These are phyloP conservation scores for Clitoria ternatea DNA, from an alignment of 306 rosid genomes.

Conservation along the genomic window DNA sequence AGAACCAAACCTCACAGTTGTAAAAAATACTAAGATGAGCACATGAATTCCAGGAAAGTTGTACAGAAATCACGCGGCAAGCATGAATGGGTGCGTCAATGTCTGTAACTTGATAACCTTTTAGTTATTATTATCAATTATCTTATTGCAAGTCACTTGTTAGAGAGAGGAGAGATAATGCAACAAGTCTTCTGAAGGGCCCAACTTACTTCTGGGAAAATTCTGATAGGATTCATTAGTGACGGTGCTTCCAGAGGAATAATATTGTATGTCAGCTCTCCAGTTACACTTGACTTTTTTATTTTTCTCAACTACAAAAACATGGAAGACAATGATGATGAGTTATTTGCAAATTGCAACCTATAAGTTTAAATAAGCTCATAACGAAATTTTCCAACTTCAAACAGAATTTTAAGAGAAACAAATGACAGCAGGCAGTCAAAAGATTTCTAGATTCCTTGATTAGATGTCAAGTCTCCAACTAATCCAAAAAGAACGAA, in stretches of 20 bases:
- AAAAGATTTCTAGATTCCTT: background rate
- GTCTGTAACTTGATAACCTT: background rate
- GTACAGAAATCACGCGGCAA: conserved; percentile 4
- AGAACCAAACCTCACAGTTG: conserved; percentile 29
- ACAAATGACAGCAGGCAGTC: background rate
- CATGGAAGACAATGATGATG: conserved; percentile 20
- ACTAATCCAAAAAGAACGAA: conserved; percentile 8
- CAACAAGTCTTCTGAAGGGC: conserved; percentile 10
- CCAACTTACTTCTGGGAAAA: conserved; percentile 87
- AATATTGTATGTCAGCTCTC: conserved; percentile 80
- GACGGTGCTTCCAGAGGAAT: conserved; percentile 79
- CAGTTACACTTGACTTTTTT: conserved; percentile 51
- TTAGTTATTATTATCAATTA: background rate
- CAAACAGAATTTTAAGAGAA: conserved; percentile 22
- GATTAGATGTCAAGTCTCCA: background rate
- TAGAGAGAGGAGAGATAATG: background rate
- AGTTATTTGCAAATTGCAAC: conserved; percentile 16
- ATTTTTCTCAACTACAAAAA: conserved; percentile 67
- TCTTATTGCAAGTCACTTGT: background rate
- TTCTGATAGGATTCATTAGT: conserved; percentile 79
- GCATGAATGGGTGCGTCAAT: background rate
- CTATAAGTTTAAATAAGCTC: conserved; percentile 11
- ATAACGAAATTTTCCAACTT: background rate
- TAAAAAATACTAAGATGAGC: background rate
- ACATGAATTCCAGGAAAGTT: conserved; percentile 1